phyloP scores from a whole-genome alignment of 163 green algal species.

The Scenedesmus sp. region DNA sequence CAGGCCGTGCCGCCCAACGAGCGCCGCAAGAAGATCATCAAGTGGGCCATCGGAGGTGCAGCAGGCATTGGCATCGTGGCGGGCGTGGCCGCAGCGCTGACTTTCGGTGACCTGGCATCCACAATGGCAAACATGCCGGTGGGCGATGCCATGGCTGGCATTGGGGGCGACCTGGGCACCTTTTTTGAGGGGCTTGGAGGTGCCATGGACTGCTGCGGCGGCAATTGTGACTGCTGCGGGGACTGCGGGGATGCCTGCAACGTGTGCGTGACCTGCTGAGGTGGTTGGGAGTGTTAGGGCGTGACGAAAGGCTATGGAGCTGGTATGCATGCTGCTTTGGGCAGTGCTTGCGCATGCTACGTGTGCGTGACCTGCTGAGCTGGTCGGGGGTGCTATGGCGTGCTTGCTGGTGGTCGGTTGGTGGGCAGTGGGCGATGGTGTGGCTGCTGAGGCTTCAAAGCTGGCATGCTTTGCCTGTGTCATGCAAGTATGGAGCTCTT shows the following conservation, averaged over 20 bases:
- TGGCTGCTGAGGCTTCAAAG: too few relatives aligned
- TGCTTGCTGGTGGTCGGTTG: too few relatives aligned
- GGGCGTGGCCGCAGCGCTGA: constrained; percentile 47
- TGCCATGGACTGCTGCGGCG: constrained; percentile 31
- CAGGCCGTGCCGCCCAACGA: constrained; percentile 11
- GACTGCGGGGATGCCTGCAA: constrained; percentile 26
- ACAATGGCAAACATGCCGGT: constrained; percentile 36
- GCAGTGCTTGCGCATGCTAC: neutral
- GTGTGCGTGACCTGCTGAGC: neutral
- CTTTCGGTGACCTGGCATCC: constrained; percentile 35
- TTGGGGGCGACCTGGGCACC: constrained; percentile 12
- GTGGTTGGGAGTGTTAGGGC: too few relatives aligned
- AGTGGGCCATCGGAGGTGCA: constrained; percentile 61
- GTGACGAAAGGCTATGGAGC: neutral
- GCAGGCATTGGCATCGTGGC: constrained; percentile 63
- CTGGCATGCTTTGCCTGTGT: too few relatives aligned
- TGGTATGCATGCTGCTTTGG: neutral
- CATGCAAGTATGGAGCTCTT: too few relatives aligned
- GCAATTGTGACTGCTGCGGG: constrained; percentile 29
- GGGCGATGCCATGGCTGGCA: constrained; percentile 18
- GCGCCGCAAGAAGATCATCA: constrained; percentile 55
- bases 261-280: constrained; percentile 37
- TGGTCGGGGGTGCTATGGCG: neutral
- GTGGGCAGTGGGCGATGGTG: too few relatives aligned
- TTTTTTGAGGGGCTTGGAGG: constrained; percentile 26